Evolutionary conservation across 768 basidiomycete species (phyloP).

Genomic region (Dentipellis sp.): DNA sequence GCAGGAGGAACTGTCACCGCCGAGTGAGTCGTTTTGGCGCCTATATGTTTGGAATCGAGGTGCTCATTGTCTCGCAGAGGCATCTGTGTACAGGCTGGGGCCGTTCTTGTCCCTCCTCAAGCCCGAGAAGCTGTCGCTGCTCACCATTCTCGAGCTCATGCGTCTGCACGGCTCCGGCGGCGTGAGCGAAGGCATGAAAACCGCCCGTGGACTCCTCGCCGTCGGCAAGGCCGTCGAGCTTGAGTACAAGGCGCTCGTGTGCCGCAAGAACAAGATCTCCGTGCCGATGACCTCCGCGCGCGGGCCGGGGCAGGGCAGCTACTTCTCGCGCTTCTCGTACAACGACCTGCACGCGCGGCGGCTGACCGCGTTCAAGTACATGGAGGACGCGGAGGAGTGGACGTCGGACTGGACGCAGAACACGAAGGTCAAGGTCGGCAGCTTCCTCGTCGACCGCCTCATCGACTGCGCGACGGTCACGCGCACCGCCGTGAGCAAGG

Average conservation of each 20-base stretch:
- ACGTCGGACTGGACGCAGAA: conserved; percentile 77
- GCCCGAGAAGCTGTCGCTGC: conserved; percentile 71
- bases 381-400: conserved; percentile 62
- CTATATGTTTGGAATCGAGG: not conserved
- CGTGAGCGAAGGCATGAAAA: conserved; percentile 82
- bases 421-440: conserved; percentile 70
- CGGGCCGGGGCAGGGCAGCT: conserved; percentile 25
- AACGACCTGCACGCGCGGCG: conserved; percentile 52
- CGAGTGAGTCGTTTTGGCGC: not conserved
- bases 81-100: conserved; percentile 26
- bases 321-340: conserved; percentile 56
- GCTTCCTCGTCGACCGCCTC: conserved; percentile 71
- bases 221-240: conserved; percentile 83
- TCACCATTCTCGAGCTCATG: conserved; percentile 88
- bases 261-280: conserved; percentile 49
- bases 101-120: conserved; percentile 73
- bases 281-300: conserved; percentile 16
- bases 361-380: conserved; percentile 53
- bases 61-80: not conserved
- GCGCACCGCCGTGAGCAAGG: conserved; percentile 46
- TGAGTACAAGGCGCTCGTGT: conserved; percentile 83
- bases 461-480: conserved; percentile 78
- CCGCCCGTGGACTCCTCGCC: conserved; percentile 67
- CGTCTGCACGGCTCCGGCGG: conserved; percentile 70
- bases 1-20: conserved; percentile 22